A percentile compares a stretch with the other conserved stretches of the same genome.
These are phyloP conservation scores for Limtongia smithiae DNA, from an alignment of 805 yeast genomes.

Conservation along the genomic window DNA sequence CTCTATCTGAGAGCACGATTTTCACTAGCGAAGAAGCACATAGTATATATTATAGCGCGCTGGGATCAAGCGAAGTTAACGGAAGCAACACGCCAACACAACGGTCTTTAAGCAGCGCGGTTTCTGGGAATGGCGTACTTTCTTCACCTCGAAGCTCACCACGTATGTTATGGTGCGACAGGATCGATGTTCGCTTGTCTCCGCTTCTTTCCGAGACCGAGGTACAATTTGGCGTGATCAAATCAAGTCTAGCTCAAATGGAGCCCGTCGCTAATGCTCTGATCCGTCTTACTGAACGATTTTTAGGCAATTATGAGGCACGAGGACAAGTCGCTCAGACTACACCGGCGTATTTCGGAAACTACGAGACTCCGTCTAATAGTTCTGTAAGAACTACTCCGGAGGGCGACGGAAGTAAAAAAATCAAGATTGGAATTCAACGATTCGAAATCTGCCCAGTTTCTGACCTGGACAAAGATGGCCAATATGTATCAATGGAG, in stretches of 20 bases:
- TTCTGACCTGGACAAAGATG: conserved; percentile 6
- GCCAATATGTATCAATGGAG: conserved; percentile 3
- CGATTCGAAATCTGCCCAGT: conserved; percentile 11
- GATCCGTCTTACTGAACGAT: conserved; percentile 9
- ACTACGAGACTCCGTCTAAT: not conserved
- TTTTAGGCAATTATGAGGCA: conserved; percentile 2
- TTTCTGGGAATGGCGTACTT: too few species aligned
- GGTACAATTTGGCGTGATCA: conserved; percentile 8
- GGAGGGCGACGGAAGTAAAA: not conserved
- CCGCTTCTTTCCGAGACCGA: conserved; percentile 6
- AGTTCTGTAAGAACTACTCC: not conserved
- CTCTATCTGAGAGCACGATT: conserved; percentile 47
- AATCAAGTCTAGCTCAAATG: conserved; percentile 19
- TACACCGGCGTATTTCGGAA: conserved; percentile 7
- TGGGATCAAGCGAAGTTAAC: conserved; percentile 47
- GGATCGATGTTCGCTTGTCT: conserved; percentile 7
- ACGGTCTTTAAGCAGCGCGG: too few species aligned
- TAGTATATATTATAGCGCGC: conserved; percentile 79
- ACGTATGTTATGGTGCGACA: conserved; percentile 20
- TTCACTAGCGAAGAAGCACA: conserved; percentile 67
- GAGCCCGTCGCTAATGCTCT: conserved; percentile 16
- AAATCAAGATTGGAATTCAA: conserved; percentile 11
- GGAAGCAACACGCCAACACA: too few species aligned
- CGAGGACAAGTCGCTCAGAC: not conserved
- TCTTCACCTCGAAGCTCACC: not conserved